Conservation (phyloP, 345 rosid species). For the Reutealis trisperma region DNA sequence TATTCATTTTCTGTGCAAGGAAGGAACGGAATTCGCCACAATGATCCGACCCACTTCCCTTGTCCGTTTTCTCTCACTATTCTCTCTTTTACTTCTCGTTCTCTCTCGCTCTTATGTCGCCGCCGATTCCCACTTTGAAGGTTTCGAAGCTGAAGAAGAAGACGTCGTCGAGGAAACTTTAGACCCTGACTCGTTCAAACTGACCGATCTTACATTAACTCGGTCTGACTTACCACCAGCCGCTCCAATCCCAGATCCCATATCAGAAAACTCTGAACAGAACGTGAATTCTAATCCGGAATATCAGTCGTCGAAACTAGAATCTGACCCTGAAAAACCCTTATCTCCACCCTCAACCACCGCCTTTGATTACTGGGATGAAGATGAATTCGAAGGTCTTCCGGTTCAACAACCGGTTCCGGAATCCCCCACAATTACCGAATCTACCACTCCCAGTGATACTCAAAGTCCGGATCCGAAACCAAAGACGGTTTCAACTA, state of each 20-base stretch:
- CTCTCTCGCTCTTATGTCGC: slow-evolving; percentile 18
- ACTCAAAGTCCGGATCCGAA: slow-evolving; percentile 18
- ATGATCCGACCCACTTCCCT: slow-evolving; percentile 24
- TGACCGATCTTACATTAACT: slow-evolving; percentile 53
- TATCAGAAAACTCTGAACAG: slow-evolving; percentile 12
- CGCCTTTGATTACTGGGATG: slow-evolving; percentile 83
- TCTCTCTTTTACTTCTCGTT: slow-evolving; percentile 35
- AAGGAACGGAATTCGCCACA: neutral
- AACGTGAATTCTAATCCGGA: neutral
- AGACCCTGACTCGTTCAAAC: slow-evolving; percentile 44
- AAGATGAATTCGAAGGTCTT: slow-evolving; percentile 93
- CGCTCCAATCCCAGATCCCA: slow-evolving; percentile 29
- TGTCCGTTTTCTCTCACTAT: slow-evolving; percentile 30
- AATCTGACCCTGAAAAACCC: slow-evolving; percentile 29
- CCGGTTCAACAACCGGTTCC: slow-evolving; percentile 39
- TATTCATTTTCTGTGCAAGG: too few species aligned
- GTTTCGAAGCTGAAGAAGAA: slow-evolving; percentile 89
- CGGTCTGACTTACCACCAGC: slow-evolving; percentile 45
- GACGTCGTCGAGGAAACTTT: slow-evolving; percentile 38
- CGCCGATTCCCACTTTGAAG: slow-evolving; percentile 87
- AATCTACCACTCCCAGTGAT: slow-evolving; percentile 32
- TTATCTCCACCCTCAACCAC: slow-evolving; percentile 43
- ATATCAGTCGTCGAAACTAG: neutral
- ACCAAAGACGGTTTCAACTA: slow-evolving; percentile 5
- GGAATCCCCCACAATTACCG: slow-evolving; percentile 26